These are phyloP conservation scores for Lentinula edodes DNA, from an alignment of 768 basidiomycete genomes.

Conservation along the genomic window DNA sequence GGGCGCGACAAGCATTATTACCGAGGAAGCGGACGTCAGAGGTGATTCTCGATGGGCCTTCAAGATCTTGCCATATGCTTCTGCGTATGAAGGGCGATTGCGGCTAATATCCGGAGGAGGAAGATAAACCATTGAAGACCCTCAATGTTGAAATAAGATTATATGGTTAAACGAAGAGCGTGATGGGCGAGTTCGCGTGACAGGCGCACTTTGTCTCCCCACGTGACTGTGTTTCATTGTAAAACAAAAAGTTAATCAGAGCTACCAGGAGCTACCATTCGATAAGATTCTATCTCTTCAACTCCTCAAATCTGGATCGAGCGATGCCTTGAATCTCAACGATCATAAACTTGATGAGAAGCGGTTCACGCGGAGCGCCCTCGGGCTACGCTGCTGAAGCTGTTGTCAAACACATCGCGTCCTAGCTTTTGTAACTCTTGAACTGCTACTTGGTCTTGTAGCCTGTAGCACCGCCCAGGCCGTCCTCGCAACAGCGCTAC, in stretches of 20 bases:
- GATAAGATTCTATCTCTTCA: too few species aligned
- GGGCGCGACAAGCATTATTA: slow-evolving; percentile 81
- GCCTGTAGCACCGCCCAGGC: background rate
- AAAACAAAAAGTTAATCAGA: too few species aligned
- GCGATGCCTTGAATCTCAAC: too few species aligned
- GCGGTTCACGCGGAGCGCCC: background rate
- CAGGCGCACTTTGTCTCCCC: background rate
- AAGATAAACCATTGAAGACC: slow-evolving; percentile 52
- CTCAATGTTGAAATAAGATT: background rate
- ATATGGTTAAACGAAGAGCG: background rate
- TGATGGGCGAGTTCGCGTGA: background rate
- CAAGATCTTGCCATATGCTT: slow-evolving; percentile 72
- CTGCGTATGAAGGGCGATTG: slow-evolving; percentile 50
- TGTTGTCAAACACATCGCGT: too few species aligned
- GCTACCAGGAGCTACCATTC: too few species aligned
- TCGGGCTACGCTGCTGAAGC: background rate
- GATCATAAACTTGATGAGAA: background rate
- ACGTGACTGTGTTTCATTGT: background rate
- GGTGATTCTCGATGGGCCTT: slow-evolving; percentile 67
- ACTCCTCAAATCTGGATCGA: too few species aligned
- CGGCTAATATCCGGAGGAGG: slow-evolving; percentile 58
- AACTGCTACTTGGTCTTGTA: background rate
- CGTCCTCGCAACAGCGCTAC: background rate
- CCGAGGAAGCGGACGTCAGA: slow-evolving; percentile 73
- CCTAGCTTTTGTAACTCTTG: too few species aligned